Base-by-base conservation (phyloP, 345 rosid genomes). In the Syzygium jambos region DNA sequence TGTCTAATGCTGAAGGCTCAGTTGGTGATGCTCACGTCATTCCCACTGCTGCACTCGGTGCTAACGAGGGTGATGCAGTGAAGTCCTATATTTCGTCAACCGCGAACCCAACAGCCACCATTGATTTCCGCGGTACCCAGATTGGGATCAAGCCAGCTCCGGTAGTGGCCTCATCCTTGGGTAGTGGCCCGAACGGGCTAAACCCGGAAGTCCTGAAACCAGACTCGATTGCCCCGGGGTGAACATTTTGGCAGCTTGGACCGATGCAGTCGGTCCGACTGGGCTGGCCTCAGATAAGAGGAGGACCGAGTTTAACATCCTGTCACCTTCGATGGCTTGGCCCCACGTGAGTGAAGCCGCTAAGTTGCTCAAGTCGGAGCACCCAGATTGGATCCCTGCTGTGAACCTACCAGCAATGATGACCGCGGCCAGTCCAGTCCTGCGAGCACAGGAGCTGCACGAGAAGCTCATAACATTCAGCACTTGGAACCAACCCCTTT, bases 241-340 rank as follows among this genome's bases (percentile, higher is more conserved):
- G 14, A 94, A 96, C 90, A 97, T 97, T 87, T 92, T 96, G 78
- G 98, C 99, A 27, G 96, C 94, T 46, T 96, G 98, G 99, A 94
- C 96, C 0, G 96, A 94, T 21, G 95, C 92, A 2, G 94, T 91
- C 12, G 98, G 98, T 1, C 97, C 97, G 2, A 95, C 96, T 0
- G 97, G 98, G 41, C 85, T 97, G 77, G 94, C 90, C 27, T 94
- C 96, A 1, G 98, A 96, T 91, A 41, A 78, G 11, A 87, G 96
- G 89, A 96, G 88, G 92, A 91, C 95, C 16, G 97, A 95, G 65
- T 97, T 96, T 85, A 97, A 97, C 87, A 97, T 95, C 43, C 89
- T 97, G 16, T 97, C 97, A 52, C 96, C 98, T 49, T 97, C 98
- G 13, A 97, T 97, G 97, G 98, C 98, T 30, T 92, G 95, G 85